phyloP scores from a whole-genome alignment of 106 monocot genomes.

The Acorus calamus region DNA sequence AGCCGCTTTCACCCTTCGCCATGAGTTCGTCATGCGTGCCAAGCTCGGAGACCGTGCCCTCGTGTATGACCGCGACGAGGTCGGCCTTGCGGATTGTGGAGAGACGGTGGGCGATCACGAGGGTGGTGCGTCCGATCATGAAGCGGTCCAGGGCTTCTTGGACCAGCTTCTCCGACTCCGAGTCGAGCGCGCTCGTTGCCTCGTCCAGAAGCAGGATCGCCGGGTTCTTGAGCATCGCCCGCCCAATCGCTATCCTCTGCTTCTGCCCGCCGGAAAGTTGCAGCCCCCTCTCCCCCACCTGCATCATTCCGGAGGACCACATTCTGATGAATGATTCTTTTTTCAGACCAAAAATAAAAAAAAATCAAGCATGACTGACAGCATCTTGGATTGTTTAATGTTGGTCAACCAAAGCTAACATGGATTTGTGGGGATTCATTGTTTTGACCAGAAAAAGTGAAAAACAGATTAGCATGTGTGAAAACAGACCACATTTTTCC shows the following conservation, averaged over 20 bases:
- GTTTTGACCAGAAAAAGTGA: too few relatives aligned
- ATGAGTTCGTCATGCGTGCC: constrained; percentile 95
- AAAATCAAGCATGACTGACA: too few relatives aligned
- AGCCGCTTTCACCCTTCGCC: constrained; percentile 55
- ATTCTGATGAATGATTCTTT: constrained; percentile 2
- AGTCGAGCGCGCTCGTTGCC: constrained; percentile 93
- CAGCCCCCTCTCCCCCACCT: constrained; percentile 90
- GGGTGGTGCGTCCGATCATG: constrained; percentile 96
- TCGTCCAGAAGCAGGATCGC: constrained; percentile 91
- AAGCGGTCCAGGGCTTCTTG: constrained; percentile 96
- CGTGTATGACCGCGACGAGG: constrained; percentile 68
- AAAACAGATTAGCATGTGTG: not conserved
- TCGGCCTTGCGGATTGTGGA: constrained; percentile 93
- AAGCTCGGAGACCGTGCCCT: constrained; percentile 58
- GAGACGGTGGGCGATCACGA: constrained; percentile 93
- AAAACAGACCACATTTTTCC: not conserved
- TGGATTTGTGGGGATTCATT: too few relatives aligned
- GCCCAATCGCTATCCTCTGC: constrained; percentile 92
- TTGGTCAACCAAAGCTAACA: too few relatives aligned
- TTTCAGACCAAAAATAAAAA: not conserved
- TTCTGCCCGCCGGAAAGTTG: constrained; percentile 98
- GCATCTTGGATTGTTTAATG: too few relatives aligned
- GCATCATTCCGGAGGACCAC: constrained; percentile 37
- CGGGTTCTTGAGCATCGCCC: constrained; percentile 96
- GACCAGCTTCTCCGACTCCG: constrained; percentile 92